A percentile compares a stretch with the other conserved stretches of the same genome.
phyloP scores from a whole-genome alignment of 1,284 basidiomycete species.

The Thelephora terrestris region DNA sequence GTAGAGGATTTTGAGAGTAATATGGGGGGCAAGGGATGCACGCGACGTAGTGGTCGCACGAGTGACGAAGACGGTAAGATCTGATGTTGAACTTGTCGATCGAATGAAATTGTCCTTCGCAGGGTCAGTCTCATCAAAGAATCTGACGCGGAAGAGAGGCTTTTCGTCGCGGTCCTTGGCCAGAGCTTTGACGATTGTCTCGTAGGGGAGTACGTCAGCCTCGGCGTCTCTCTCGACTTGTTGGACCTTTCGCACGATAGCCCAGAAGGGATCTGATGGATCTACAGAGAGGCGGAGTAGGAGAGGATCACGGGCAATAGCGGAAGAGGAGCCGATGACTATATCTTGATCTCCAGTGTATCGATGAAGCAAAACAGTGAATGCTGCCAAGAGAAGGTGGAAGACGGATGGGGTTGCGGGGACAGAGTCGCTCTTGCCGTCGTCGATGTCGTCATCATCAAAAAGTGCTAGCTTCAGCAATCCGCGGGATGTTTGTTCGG shows the following conservation, averaged over 20 bases:
- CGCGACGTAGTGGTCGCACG: constrained; percentile 44
- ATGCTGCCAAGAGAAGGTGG: constrained; percentile 87
- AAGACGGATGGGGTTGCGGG: constrained; percentile 68
- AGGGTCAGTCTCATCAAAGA: constrained; percentile 87
- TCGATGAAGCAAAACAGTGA: constrained; percentile 85
- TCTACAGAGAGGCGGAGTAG: constrained; percentile 82
- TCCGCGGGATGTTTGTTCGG: constrained; percentile 58
- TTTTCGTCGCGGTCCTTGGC: constrained; percentile 54
- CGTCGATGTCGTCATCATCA: constrained; percentile 41
- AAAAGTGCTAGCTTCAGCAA: constrained; percentile 73
- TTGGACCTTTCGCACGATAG: constrained; percentile 81
- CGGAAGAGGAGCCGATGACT: constrained; percentile 85
- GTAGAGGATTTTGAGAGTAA: constrained; percentile 84
- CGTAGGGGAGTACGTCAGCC: constrained; percentile 76
- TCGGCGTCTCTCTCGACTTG: constrained; percentile 82
- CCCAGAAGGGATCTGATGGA: constrained; percentile 86
- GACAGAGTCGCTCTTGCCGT: constrained; percentile 32
- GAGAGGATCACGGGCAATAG: constrained; percentile 70
- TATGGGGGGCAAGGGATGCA: constrained; percentile 64
- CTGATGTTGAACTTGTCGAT: constrained; percentile 78
- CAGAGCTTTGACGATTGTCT: constrained; percentile 68
- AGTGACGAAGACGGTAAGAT: constrained; percentile 80
- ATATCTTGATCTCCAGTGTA: constrained; percentile 96
- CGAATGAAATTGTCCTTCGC: constrained; percentile 68
- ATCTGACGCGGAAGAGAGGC: constrained; percentile 88